Evolutionary conservation across 441 rosid genomes (phyloP), one percentile per base, ranked within the genome.

Genomic region (Gossypium davidsonii): DNA sequence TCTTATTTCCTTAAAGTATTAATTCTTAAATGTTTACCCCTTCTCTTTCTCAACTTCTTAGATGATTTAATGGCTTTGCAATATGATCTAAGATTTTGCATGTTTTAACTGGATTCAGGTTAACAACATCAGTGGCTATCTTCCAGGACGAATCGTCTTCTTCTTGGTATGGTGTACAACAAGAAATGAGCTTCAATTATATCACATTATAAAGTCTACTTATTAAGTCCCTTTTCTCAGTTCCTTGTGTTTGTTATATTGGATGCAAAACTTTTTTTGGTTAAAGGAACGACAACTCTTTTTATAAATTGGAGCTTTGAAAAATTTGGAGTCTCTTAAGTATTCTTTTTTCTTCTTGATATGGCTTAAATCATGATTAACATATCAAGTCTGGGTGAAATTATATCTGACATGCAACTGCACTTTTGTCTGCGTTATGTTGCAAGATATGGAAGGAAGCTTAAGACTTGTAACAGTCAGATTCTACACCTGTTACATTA

Each of bases 101-200:
- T 73, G 65, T 55, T 70, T 68, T 34, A 58, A 44, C 49, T 58
- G 73, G 72, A 25, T 78, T 74, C 90, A 96, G 98, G 97, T 93
- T 72, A 93, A 96, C 82, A 93, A 96, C 77, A 96, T 96, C 73
- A 89, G 97, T 73, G 99, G 99, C 73, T 96, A 96, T 84, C 97
- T 96, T 79, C 99, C 99, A 63, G 99, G 99, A 79, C 78, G 97
- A 74, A 93, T 96, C 44, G 99, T 96, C 60, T 95, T 95, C 79
- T 96, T 96, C 97, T 85, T 96, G 97, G 99, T 96, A 89, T 7
- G 86, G 81, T 72, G 17, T 69, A 31, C 21, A 6, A 56, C 59
- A 37, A 73, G 62, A 14, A 21, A 53, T 71, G 64, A 51, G 51
- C 17, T 71, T 68, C 28, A 52, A n/a, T 65, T 74, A 14, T 70